These are phyloP conservation scores for Globisporangium takayamanum DNA, from an alignment of 352 stramenopile species.

Conservation along the genomic window DNA sequence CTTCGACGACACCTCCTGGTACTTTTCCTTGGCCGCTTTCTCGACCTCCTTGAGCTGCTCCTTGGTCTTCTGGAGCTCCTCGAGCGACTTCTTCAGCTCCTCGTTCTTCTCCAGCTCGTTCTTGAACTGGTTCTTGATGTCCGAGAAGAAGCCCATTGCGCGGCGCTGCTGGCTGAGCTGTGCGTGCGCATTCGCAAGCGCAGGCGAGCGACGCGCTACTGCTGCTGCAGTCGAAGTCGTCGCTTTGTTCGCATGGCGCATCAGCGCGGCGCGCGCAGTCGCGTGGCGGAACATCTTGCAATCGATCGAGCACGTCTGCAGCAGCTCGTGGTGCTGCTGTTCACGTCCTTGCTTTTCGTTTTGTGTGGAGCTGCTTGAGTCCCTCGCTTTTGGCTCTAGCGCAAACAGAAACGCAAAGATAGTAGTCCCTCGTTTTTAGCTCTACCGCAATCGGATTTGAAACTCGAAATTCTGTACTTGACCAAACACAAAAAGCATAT, in stretches of 20 bases:
- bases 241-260: slow-evolving; percentile 17
- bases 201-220: background rate
- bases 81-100: slow-evolving; percentile 71
- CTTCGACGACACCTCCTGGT: slow-evolving; percentile 46
- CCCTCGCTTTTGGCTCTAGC: too few species aligned
- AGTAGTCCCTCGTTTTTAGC: too few species aligned
- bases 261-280: slow-evolving; percentile 6
- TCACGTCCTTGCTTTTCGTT: too few species aligned
- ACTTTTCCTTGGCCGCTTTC: slow-evolving; percentile 58
- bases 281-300: background rate
- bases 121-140: slow-evolving; percentile 77
- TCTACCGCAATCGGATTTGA: too few species aligned
- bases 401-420: slow-evolving; percentile 17
- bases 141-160: slow-evolving; percentile 64
- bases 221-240: background rate
- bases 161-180: slow-evolving; percentile 28
- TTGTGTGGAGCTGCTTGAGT: too few species aligned
- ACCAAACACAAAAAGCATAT: too few species aligned
- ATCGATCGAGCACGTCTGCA: too few species aligned
- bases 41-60: slow-evolving; percentile 62
- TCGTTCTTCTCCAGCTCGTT: slow-evolving; percentile 78
- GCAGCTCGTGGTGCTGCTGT: too few species aligned
- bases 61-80: slow-evolving; percentile 71
- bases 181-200: background rate
- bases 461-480: too few species aligned